phyloP scores from a whole-genome alignment of 1,284 basidiomycete species.

The Phenoliferia sp. region DNA sequence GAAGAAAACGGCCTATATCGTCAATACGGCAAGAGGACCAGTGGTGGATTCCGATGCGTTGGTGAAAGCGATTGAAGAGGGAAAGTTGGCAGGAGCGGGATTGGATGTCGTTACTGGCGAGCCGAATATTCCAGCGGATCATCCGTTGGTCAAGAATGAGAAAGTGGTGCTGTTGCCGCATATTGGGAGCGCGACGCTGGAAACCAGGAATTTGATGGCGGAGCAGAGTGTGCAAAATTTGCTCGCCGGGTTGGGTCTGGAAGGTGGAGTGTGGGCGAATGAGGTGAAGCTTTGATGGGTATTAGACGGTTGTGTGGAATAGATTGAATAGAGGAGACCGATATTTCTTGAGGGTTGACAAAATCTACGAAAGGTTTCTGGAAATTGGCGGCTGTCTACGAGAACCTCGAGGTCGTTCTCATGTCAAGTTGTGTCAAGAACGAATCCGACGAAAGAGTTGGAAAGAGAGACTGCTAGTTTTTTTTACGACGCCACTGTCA shows the following conservation, averaged over 20 bases:
- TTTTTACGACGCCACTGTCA: too few relatives aligned
- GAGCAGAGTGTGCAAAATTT: slow-evolving; percentile 34
- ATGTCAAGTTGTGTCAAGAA: too few relatives aligned
- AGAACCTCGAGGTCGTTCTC: too few relatives aligned
- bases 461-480: too few relatives aligned
- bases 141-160: slow-evolving; percentile 72
- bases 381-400: too few relatives aligned
- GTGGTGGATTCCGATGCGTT: slow-evolving; percentile 80
- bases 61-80: slow-evolving; percentile 66
- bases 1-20: slow-evolving; percentile 73
- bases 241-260: slow-evolving; percentile 35
- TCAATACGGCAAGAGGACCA: slow-evolving; percentile 65
- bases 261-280: slow-evolving; percentile 26
- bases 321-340: too few relatives aligned
- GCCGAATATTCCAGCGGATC: slow-evolving; percentile 66
- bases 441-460: too few relatives aligned
- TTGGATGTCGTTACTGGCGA: slow-evolving; percentile 93
- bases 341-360: too few relatives aligned
- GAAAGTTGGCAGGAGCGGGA: slow-evolving; percentile 84
- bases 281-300: slow-evolving; percentile 22
- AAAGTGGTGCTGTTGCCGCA: slow-evolving; percentile 70
- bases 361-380: too few relatives aligned
- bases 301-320: too few relatives aligned
- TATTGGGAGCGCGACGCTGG: slow-evolving; percentile 80
- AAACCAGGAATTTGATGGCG: slow-evolving; percentile 59